Conservation (phyloP, 2,329 filamentous ascomycete genomes). For the Gnomoniopsis smithogilvyi region DNA sequence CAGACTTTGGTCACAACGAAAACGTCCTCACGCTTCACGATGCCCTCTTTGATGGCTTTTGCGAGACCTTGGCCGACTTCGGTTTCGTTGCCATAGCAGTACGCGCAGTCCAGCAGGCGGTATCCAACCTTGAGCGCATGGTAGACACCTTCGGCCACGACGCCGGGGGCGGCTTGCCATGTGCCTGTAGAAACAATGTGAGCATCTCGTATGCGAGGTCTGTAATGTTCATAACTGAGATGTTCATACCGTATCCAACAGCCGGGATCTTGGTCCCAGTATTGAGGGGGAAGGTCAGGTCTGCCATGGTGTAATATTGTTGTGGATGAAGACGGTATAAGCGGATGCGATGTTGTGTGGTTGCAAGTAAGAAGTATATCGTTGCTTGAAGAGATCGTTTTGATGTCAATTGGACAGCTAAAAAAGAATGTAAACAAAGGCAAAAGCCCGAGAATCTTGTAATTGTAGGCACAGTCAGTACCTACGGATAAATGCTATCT, state of each 20-base stretch:
- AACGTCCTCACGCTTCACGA: constrained; percentile 71
- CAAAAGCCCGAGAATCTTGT: no score
- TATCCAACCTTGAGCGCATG: constrained; percentile 57
- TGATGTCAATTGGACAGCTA: background rate
- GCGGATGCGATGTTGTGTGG: background rate
- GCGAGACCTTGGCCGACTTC: constrained; percentile 77
- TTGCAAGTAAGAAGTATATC: background rate
- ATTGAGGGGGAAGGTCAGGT: constrained; percentile 61
- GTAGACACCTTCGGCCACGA: constrained; percentile 56
- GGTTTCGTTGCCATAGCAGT: constrained; percentile 78
- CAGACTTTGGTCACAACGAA: constrained; percentile 86
- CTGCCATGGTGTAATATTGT: constrained; percentile 42
- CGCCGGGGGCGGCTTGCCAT: constrained; percentile 60
- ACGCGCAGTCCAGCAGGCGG: constrained; percentile 66
- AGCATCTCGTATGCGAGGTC: background rate
- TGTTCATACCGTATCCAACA: constrained; percentile 54
- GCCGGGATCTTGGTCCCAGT: constrained; percentile 61
- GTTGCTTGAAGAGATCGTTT: background rate
- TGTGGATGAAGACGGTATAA: background rate
- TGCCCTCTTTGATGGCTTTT: constrained; percentile 66
- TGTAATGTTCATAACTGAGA: background rate
- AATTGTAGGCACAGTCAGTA: background rate
- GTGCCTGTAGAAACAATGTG: constrained; percentile 44
- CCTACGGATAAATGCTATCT: background rate
- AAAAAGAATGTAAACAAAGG: no score